Percentiles rank a stretch among this genome's conserved stretches.
Conservation (phyloP, 371 early-diverging fungal species). For the Mortierella sp. region DNA sequence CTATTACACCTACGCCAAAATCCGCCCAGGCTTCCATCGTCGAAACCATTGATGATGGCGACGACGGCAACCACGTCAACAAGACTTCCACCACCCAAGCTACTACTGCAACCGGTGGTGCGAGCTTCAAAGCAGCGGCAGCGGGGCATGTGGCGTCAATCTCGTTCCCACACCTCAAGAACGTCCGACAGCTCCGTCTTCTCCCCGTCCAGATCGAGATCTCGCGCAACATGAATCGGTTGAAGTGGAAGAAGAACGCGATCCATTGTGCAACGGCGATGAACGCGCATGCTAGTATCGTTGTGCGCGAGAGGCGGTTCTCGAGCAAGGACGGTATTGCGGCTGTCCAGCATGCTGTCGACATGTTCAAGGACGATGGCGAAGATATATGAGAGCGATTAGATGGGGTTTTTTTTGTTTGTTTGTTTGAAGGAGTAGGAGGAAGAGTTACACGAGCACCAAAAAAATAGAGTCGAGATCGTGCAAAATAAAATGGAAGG, state of each 20-base stretch:
- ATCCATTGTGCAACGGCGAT: conserved; percentile 32
- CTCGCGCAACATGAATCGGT: conserved; percentile 35
- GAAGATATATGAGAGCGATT: conserved; percentile 25
- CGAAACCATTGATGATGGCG: neutral
- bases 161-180: conserved; percentile 39
- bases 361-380: conserved; percentile 35
- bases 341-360: conserved; percentile 39
- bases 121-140: neutral
- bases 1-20: neutral
- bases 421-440: conserved; percentile 8
- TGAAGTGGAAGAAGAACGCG: conserved; percentile 43
- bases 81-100: neutral
- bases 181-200: conserved; percentile 21
- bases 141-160: conserved; percentile 8
- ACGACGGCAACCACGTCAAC: neutral
- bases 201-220: conserved; percentile 39
- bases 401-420: neutral
- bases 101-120: neutral
- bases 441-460: neutral
- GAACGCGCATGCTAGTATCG: conserved; percentile 51
- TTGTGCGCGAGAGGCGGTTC: conserved; percentile 42
- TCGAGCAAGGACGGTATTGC: conserved; percentile 32
- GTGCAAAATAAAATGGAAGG: neutral
- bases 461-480: neutral
- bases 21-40: neutral